Evolutionary conservation across 1,284 basidiomycete genomes (phyloP), one percentile per base, ranked within the genome.

Genomic region (Ganoderma meredithae): DNA sequence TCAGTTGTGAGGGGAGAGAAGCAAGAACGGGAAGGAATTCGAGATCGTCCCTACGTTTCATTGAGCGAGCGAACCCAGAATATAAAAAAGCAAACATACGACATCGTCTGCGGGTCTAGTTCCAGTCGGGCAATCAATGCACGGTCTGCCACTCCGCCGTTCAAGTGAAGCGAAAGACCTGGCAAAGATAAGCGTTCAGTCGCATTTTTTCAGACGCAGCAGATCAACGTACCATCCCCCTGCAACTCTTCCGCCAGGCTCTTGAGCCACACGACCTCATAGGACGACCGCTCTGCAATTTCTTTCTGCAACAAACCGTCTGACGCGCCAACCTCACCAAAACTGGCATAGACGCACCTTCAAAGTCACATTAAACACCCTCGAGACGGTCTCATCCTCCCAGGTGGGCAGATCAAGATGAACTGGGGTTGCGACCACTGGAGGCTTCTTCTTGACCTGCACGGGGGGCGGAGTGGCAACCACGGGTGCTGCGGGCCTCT

Each of bases 91-190:
- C 43, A 25, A 56, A 85, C 91, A 78, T 78, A 93, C 92, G 89
- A 88, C 88, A 93, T 91, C 31, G 83, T 78, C 47, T 86, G 82
- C 1, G 94, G 88, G 76, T 97, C 90, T 25, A 98, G 81, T 61
- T 96, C 95, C 2, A 99, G 87, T 39, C 97, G 86, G 5, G 95
- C 88, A 71, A 99, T 96, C 66, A 99, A 84, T 8, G 97, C 81
- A 36, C 94, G 88, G 80, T 97, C 96, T 33, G 89, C 83, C 60
- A 93, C 84, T 62, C 90, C 88, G 25, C 79, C 81, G 59, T 80
- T 85, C 39, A 94, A 79, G 12, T 67, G 65, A 15, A 69, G 25
- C 10, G 69, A 31, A 3, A 68, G 61, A 4, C 67, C 71, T 72
- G 19, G 0, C 1, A 12, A 22, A 0, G 13, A 25, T n/a, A 44